Percentiles rank a stretch among this genome's conserved stretches.
Evolutionary conservation across 352 stramenopile species (phyloP).

Genomic region (Phytopythium mirpurense): DNA sequence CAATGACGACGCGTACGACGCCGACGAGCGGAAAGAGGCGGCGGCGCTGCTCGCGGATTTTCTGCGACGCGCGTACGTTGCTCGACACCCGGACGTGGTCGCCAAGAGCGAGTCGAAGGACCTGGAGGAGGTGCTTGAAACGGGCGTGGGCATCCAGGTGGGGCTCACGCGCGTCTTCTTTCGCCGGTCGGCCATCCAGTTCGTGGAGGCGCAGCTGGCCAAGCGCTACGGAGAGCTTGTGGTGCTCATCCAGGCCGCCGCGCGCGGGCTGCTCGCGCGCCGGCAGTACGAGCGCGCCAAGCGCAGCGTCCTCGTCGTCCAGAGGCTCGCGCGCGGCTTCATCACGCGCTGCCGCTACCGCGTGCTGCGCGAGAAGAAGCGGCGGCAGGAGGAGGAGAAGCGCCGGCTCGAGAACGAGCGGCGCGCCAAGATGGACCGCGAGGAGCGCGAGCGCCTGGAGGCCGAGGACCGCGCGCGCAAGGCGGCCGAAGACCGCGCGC

Average conservation of each 20-base stretch:
- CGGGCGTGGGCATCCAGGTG: constrained; percentile 66
- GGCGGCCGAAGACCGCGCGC: constrained; percentile 19
- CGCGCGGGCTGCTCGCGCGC: constrained; percentile 48
- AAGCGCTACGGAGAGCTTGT: constrained; percentile 86
- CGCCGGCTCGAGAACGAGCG: constrained; percentile 29
- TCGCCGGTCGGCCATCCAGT: constrained; percentile 78
- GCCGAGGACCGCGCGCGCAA: constrained; percentile 8
- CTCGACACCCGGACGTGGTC: constrained; percentile 54
- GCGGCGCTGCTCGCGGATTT: constrained; percentile 60
- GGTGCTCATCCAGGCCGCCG: constrained; percentile 75
- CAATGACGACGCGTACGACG: constrained; percentile 48
- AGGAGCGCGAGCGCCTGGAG: constrained; percentile 15
- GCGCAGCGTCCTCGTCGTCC: constrained; percentile 30
- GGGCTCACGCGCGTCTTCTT: constrained; percentile 82
- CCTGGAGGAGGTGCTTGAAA: constrained; percentile 33
- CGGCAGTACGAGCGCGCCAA: constrained; percentile 47
- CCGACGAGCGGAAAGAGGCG: constrained; percentile 41
- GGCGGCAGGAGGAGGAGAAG: constrained; percentile 40
- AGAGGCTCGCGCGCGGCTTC: constrained; percentile 64
- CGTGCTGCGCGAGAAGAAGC: constrained; percentile 40
- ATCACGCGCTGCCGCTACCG: constrained; percentile 55
- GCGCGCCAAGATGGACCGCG: constrained; percentile 19
- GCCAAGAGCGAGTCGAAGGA: constrained; percentile 23
- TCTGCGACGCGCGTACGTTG: constrained; percentile 58
- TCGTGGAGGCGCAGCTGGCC: constrained; percentile 78